These are phyloP conservation scores for Botrytis aclada DNA, from an alignment of 2,329 filamentous ascomycete species.

Conservation along the genomic window DNA sequence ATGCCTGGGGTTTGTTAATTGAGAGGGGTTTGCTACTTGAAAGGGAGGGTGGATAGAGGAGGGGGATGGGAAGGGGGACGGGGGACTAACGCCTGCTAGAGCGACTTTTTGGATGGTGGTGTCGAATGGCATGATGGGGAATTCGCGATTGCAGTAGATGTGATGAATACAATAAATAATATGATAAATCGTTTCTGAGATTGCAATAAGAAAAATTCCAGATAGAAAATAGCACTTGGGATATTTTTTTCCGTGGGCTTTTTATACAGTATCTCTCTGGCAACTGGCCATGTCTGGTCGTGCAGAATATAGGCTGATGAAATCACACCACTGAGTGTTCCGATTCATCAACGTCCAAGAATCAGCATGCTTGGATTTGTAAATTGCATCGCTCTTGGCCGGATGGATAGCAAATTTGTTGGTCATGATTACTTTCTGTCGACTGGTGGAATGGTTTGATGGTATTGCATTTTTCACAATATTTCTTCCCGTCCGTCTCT, in stretches of 20 bases:
- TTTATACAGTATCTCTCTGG: background rate
- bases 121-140: constrained; percentile 26
- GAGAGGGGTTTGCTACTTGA: background rate
- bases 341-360: background rate
- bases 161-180: background rate
- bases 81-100: constrained; percentile 27
- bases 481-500: background rate
- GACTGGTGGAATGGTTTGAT: background rate
- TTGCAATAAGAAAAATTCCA: background rate
- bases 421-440: background rate
- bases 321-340: constrained; percentile 12
- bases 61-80: background rate
- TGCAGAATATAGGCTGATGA: constrained; percentile 1
- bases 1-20: constrained; percentile 26
- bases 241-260: background rate
- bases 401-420: background rate
- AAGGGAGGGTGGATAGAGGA: too few relatives aligned
- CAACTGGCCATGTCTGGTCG: background rate
- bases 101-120: constrained; percentile 28
- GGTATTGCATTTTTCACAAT: too few relatives aligned
- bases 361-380: background rate
- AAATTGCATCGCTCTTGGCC: background rate
- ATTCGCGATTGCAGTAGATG: background rate
- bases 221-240: too few relatives aligned
- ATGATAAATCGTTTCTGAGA: too few relatives aligned